Base-by-base conservation (phyloP, 345 rosid genomes). In the Erodium maritimum region DNA sequence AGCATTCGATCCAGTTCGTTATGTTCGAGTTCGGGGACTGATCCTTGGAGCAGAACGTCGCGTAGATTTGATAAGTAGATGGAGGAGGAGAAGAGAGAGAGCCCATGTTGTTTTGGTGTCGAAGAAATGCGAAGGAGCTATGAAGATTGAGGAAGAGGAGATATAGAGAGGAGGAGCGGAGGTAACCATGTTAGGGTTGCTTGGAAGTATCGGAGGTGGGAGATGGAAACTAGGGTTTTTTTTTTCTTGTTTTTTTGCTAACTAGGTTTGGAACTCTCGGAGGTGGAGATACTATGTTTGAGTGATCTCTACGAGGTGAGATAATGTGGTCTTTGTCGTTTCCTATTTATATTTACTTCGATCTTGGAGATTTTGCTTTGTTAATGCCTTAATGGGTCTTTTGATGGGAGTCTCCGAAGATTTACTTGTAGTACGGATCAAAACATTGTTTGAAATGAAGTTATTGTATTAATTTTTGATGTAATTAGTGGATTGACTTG, bases 1-100 rank as follows among this genome's bases (percentile, higher is more conserved):
- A 82, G 48, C 76, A 50, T 6, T 76, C 83, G 10, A 84, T 72
- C 79, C 79, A 73, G 34, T 79, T 77, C 9, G 76, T 57, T 21
- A 55, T 0, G 13, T 56, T 24, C 7, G 58, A 22, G 19, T 62
- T 53, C 9, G 63, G 45, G 5, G 56, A 23, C 4, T 61, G 66
- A 19, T 73, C 76, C 13, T 58, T 68, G 0, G 33, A 62, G 57
- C 80, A 75, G 58, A 81, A 77, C 2, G 76, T 71, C 14, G 65
- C 76, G 16, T 67, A 61, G 10, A 81, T 66, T 1, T 57, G 56
- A 22, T 70, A 37, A 0, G 21, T 16, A 5, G 75, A 60, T 0
- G 45, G 60, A 20, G 62, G 34, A 4, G 0, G 60, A 1, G 76
- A 61, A 10, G 70, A 11, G 23, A 72, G 65, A 5, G 67, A 68